Evolutionary conservation across 345 rosid genomes (phyloP), one percentile per base, ranked within the genome.

Genomic region (Eucalyptus microcorys): DNA sequence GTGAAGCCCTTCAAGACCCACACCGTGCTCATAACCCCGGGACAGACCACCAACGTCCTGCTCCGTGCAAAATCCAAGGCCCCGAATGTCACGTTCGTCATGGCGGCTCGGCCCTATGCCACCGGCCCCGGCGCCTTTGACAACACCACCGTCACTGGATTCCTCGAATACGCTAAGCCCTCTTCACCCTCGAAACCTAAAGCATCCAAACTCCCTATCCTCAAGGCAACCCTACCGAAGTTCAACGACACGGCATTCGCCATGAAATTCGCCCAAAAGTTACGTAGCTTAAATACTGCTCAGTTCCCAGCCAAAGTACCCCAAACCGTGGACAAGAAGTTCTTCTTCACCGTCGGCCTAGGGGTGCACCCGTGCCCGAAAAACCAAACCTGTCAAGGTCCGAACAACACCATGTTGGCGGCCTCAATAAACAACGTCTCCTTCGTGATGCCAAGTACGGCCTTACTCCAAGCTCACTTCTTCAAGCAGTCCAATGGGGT

Each of bases 31-130:
- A 95, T 95, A 71, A 93, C 95, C 8, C 97, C 97, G 4, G 96
- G 97, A 43, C 96, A 95, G 87, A 96, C 97, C 86, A 94, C 95
- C 11, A 95, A 95, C 91, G 96, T 96, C 89, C 94, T 95, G 12
- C 94, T 94, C 89, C 91, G 34, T 86, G 87, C 93, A 53, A 93
- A 93, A 89, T 61, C 93, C 21, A 89, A 64, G 32, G 86, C 88
- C 86, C 93, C 94, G 3, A 81, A 64, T 26, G 85, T 93, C 89
- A 91, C 87, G 5, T 93, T 93, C 47, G 30, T 88, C 52, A 92
- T 94, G 89, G 89, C 91, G 0, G 91, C 94, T 40, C 90, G 93
- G 92, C 92, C 95, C 55, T 94, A 94, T 32, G 93, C 94, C 48
- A 94, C 91, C 0, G 93, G 94, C 48, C 92, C 92, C 1, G 93